Evolutionary conservation across 768 basidiomycete species (phyloP), one percentile per base, ranked within the genome.

Genomic region (Strobilomyces dryophilus): DNA sequence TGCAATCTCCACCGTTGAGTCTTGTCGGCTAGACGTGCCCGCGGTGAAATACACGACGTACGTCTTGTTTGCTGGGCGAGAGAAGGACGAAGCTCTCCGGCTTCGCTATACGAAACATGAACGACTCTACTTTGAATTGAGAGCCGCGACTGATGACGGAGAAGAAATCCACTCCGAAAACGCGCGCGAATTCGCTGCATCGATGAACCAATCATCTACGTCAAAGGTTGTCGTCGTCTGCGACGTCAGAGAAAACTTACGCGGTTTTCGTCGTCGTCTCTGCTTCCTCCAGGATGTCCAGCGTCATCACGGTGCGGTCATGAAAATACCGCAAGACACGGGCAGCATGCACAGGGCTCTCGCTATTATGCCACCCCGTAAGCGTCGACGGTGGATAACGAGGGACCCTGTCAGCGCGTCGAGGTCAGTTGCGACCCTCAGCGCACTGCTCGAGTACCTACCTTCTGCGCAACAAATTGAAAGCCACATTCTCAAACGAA

Each of bases 51-150:
- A 35, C 20, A 14, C n/a, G 42, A 29, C 35, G 67, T 81, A 94
- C 95, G 67, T 97, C 89, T 51, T 79, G 74, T 68, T 84, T 88
- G 57, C 86, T 95, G 0, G 97, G 97, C 0, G 95, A 98, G 12
- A 95, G 73, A 5, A 99, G 74, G 20, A 98, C 81, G 59, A 94
- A 94, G 58, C 80, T 89, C 67, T 98, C 97, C 0, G 97, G 94
- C 68, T 98, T 98, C 17, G 91, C 90, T 45, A 98, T 93, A 18
- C 95, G 85, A 68, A 97, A 95, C 87, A 99, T 87, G 73, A 99
- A 95, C 0, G 94, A 94, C 73, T 99, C 97, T 26, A 98, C 97
- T 72, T 98, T 99, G 77, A 93, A 98, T 63, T 99, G 97, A 1
- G 94, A 97, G 0, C 97, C 97, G 31, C 97, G 83, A 55, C 83